A percentile compares a stretch with the other conserved stretches of the same genome.
These are phyloP conservation scores for Spirogloea muscicola DNA, from an alignment of 139 green algal genomes.

Conservation along the genomic window DNA sequence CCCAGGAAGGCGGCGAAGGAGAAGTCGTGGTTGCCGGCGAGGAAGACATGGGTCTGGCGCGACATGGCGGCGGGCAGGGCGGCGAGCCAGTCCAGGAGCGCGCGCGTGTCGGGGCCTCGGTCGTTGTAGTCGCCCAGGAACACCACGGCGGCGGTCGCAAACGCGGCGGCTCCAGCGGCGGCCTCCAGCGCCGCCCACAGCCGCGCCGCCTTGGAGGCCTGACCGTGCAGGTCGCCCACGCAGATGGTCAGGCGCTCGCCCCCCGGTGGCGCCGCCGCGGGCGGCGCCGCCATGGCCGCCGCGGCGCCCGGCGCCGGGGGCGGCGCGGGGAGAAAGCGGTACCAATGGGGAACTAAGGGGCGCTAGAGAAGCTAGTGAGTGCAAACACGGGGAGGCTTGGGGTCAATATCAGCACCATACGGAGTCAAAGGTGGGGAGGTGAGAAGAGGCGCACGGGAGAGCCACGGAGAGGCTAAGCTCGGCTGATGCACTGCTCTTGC, in stretches of 20 bases:
- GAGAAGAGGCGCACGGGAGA: too few species aligned
- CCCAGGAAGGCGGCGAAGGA: slow-evolving; percentile 31
- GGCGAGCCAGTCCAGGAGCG: slow-evolving; percentile 33
- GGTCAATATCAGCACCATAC: too few species aligned
- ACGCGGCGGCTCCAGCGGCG: background rate
- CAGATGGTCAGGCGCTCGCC: slow-evolving; percentile 40
- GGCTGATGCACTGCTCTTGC: too few species aligned
- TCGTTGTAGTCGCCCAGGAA: slow-evolving; percentile 51
- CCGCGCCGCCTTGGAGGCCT: slow-evolving; percentile 6
- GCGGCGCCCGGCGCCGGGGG: too few species aligned
- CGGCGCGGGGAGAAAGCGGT: too few species aligned
- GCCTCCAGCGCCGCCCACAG: slow-evolving; percentile 32
- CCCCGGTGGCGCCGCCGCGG: too few species aligned
- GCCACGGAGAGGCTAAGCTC: too few species aligned
- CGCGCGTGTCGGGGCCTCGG: slow-evolving; percentile 23
- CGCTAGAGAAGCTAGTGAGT: too few species aligned
- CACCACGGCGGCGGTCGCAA: slow-evolving; percentile 28
- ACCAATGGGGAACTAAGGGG: too few species aligned
- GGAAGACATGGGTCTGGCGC: slow-evolving; percentile 44
- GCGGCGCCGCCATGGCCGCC: too few species aligned
- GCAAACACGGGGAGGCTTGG: too few species aligned
- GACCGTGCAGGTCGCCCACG: slow-evolving; percentile 44
- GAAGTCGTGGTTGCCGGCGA: slow-evolving; percentile 49
- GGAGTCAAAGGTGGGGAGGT: too few species aligned
- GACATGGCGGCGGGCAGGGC: background rate